These are phyloP conservation scores for Mycena albidolilacea DNA, from an alignment of 768 basidiomycete species.

Conservation along the genomic window DNA sequence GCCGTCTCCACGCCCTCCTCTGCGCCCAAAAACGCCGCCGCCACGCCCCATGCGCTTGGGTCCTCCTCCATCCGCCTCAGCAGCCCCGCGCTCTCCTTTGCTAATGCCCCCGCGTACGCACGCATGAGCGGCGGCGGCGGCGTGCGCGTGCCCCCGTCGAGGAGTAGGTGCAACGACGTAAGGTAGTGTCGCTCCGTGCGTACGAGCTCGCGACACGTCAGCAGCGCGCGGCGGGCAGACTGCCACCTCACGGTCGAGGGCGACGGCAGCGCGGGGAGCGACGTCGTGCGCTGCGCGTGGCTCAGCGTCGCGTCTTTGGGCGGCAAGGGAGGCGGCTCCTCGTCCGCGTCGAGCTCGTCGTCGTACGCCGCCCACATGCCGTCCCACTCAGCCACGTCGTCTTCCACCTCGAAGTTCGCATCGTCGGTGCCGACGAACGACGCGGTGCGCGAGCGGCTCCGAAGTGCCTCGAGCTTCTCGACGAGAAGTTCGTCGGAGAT, in stretches of 20 bases:
- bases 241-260: constrained; percentile 39
- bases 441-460: constrained; percentile 33
- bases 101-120: constrained; percentile 65
- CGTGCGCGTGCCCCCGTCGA: constrained; percentile 55
- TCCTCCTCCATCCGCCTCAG: constrained; percentile 67
- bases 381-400: constrained; percentile 32
- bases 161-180: constrained; percentile 50
- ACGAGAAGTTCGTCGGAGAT: constrained; percentile 56
- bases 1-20: constrained; percentile 69
- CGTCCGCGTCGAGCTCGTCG: constrained; percentile 32
- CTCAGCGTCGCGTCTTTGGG: constrained; percentile 2
- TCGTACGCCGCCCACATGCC: constrained; percentile 36
- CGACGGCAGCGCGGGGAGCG: constrained; percentile 28
- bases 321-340: constrained; percentile 26
- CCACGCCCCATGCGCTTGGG: constrained; percentile 77
- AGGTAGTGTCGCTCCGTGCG: constrained; percentile 62
- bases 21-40: constrained; percentile 68
- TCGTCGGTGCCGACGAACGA: constrained; percentile 6
- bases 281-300: constrained; percentile 12
- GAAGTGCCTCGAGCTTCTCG: constrained; percentile 49
- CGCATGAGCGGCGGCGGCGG: constrained; percentile 68
- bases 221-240: constrained; percentile 45
- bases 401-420: too few relatives aligned
- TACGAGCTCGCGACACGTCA: constrained; percentile 48
- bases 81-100: constrained; percentile 65